These are phyloP conservation scores for Spergularia azorica DNA, from an alignment of 179 eudicot genomes.

Conservation along the genomic window DNA sequence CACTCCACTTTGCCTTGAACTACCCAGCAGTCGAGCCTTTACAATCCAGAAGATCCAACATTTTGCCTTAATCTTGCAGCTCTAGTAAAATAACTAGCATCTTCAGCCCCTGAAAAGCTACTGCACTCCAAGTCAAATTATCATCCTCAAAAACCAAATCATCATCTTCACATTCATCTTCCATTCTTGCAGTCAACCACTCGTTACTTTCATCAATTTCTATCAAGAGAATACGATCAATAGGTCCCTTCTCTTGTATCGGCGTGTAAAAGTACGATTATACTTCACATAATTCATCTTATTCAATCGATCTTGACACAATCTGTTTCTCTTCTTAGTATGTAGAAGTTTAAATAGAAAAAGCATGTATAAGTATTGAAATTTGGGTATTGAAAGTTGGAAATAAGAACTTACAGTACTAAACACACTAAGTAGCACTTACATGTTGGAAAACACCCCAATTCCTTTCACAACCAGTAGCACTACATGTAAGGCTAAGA, in stretches of 20 bases:
- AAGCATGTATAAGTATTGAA: background rate
- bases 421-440: no score
- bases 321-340: background rate
- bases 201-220: no score
- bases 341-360: background rate
- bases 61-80: background rate
- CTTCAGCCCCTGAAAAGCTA: background rate
- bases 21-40: no score
- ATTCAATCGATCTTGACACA: background rate
- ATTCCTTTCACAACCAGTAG: no score
- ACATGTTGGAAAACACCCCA: no score
- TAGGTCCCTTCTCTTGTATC: background rate
- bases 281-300: background rate
- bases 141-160: conserved; percentile 1
- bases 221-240: no score
- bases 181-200: conserved; percentile 6
- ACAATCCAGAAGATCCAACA: background rate
- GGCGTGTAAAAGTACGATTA: background rate
- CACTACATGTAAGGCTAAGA: no score
- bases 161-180: background rate
- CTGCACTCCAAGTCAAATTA: background rate
- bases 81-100: background rate
- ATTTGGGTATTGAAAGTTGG: background rate
- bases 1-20: no score
- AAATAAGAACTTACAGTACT: background rate